Evolutionary conservation across 805 yeast genomes (phyloP).

Genomic region (Pichia rugopelliculosa): DNA sequence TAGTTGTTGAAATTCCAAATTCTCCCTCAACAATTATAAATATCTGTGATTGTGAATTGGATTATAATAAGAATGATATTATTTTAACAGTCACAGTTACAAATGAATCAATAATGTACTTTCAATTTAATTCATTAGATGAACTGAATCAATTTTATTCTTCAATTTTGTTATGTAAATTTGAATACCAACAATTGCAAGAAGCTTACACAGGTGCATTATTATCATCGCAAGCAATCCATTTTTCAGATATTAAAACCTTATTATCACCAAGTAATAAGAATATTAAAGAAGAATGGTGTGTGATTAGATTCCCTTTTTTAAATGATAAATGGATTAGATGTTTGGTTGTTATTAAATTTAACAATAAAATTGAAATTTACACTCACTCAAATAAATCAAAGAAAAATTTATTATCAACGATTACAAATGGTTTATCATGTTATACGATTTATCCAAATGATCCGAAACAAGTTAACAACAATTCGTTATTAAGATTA

Average conservation of each 20-base stretch:
- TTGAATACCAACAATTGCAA: constrained; percentile 48
- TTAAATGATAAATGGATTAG: constrained; percentile 52
- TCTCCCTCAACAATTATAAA: constrained; percentile 44
- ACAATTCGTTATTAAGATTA: constrained; percentile 47
- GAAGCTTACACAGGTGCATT: constrained; percentile 62
- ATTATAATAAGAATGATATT: constrained; percentile 4
- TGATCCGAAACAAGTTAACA: constrained; percentile 47
- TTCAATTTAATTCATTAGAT: constrained; percentile 20
- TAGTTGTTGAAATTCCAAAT: constrained; percentile 33
- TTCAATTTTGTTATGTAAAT: constrained; percentile 46
- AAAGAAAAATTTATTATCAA: constrained; percentile 46
- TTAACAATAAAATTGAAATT: constrained; percentile 44
- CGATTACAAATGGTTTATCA: constrained; percentile 37
- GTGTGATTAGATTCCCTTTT: constrained; percentile 52
- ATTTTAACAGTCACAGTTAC: constrained; percentile 20
- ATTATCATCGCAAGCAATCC: constrained; percentile 48
- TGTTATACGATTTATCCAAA: constrained; percentile 56
- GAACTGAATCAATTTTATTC: constrained; percentile 31
- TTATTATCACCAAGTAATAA: constrained; percentile 44
- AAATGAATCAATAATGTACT: constrained; percentile 17
- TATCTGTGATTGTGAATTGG: constrained; percentile 37
- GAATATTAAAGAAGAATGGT: constrained; percentile 50
- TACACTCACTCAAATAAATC: constrained; percentile 41
- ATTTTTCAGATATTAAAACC: constrained; percentile 51
- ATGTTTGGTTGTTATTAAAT: constrained; percentile 42